Evolutionary conservation across 1,284 basidiomycete genomes (phyloP), one percentile per base, ranked within the genome.

Genomic region (Xanthoconium separans): DNA sequence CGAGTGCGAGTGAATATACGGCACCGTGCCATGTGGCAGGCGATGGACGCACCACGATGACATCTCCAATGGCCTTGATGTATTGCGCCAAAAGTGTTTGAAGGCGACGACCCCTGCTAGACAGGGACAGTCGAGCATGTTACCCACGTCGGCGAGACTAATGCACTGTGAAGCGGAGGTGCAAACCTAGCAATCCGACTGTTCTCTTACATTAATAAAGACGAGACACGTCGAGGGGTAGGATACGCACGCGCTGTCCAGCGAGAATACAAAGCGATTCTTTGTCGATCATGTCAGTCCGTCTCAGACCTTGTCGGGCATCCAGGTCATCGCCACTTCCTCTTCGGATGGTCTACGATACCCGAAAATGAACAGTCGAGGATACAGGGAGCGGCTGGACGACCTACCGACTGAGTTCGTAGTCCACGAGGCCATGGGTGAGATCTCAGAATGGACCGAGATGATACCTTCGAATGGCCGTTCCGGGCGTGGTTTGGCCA

Each of bases 251-350:
- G 67, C 95, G 85, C 69, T 98, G 89, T 12, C 95, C 95, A 4
- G 95, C 94, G 11, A 96, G 72, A 40, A 99, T 87, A 70, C 96
- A 99, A 33, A 99, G 71, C 1, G 93, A 91, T 71, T 98, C 96
- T 65, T 94, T 89, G 76, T 99, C 96, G 24, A 99, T 81, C 0
- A 91, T 89, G 66, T 97, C 95, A 58, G 93, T 96, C 59, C 94
- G 75, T 64, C 89, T 77, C 41, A 99, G 75, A 96, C 87, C 73
- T 98, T 98, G 69, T 99, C 96, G 39, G 99, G 77, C 81, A 97
- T 86, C 7, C 95, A 82, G 2, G 91, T 91, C 52, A 98, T 88
- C 16, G 87, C 79, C 1, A 96, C 85, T 72, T 98, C 96, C 66
- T 96, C 93, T 51, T 97, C 93, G 4, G 91, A 91, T 5, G 92